Base-by-base conservation (phyloP, 1,139 yeast genomes). In the Zygoascus sp. region DNA sequence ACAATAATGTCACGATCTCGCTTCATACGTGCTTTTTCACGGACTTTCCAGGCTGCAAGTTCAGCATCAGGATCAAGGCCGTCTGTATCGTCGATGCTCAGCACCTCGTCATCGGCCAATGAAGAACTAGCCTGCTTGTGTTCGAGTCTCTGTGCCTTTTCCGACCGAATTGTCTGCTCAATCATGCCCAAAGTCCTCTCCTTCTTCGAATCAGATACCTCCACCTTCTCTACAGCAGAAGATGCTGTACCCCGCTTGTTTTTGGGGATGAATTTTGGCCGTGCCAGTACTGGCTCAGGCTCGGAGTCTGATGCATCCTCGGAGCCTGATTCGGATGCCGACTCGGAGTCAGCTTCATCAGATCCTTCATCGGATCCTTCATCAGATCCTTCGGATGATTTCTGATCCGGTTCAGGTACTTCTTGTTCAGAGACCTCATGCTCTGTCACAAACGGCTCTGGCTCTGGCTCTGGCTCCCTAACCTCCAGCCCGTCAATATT, bases 41-140 rank as follows among this genome's bases (percentile, higher is more conserved):
- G 68, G 22, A 55, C 47, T 47, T 67, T 66, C 83, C 83, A 79
- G 6, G 66, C 72, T 4, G 59, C 63, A 34, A 59, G 60, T 57
- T 78, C 83, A 1, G 55, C 59, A 38, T 66, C 75, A 0, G 80
- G 78, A 51, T 77, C 78, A 11, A 75, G 36, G 32, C 74, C 80
- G 55, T 79, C 83, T 0, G 80, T 75, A 53, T 79, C 83, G 53
- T 77, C 81, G 1, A 77, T 63, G 0, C 66, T 69, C 13, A 25
- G 32, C 7, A 45, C 32, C 6, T 62, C 66, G 13, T 59, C 53
- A 15, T 56, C 65, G 17, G 60, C 63, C 7, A 50, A 32, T 0
- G 47, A 50, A 7, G 45, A 48, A n/a, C 45, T 46, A 13, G 44
- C 51, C 11, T 46, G 48, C 32, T 46, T 54, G 25, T 49, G 44